phyloP scores from a whole-genome alignment of 441 rosid genomes.

The Populus hybrid region DNA sequence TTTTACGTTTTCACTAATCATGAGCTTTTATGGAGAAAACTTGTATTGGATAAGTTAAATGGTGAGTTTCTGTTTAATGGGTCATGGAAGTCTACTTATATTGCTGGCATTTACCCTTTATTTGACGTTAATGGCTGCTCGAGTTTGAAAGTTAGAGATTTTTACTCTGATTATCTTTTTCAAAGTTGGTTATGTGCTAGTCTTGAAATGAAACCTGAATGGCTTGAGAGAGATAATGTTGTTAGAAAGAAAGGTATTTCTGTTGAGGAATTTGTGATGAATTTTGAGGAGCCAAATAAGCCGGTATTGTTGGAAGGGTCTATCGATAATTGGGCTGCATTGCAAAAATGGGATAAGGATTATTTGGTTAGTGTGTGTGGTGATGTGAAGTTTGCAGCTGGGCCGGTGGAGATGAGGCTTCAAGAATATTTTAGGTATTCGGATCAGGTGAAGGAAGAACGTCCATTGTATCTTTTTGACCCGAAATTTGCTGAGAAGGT shows the following conservation, averaged over 20 bases:
- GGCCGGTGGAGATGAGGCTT: too few species aligned
- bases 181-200: constrained; percentile 98
- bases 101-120: constrained; percentile 45
- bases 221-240: constrained; percentile 88
- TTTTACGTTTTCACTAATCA: constrained; percentile 71
- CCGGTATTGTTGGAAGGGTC: constrained; percentile 92
- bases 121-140: constrained; percentile 21
- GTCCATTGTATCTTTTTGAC: too few species aligned
- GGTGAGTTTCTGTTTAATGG: constrained; percentile 61
- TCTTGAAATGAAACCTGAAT: constrained; percentile 91
- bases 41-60: constrained; percentile 58
- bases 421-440: too few species aligned
- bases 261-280: constrained; percentile 64
- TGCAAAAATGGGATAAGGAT: constrained; percentile 68
- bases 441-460: too few species aligned
- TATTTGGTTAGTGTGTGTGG: constrained; percentile 32
- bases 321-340: constrained; percentile 70
- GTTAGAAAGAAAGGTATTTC: constrained; percentile 65
- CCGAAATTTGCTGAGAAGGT: too few species aligned
- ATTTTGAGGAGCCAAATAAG: constrained; percentile 81
- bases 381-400: too few species aligned
- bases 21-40: constrained; percentile 87
- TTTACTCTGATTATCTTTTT: constrained; percentile 85
- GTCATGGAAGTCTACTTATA: constrained; percentile 78
- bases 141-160: constrained; percentile 59